Base-by-base conservation (phyloP, 306 rosid species). In the Inga oerstediana region DNA sequence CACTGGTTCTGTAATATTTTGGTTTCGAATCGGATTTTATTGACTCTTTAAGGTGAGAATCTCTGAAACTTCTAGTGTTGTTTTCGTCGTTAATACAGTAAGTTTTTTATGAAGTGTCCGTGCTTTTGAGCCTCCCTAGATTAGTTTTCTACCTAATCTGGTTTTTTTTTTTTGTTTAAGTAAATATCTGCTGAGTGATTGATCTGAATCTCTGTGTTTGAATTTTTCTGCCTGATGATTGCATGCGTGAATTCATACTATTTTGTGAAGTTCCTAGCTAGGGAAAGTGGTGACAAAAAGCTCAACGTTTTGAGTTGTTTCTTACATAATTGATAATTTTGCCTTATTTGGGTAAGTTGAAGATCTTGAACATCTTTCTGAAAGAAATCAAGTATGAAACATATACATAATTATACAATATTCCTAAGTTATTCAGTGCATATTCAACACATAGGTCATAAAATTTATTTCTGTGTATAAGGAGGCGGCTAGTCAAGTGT, bases 31-130 rank as follows among this genome's bases (percentile, higher is more conserved):
- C 82, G 78, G 80, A 48, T n/a, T 56, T 39, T 79, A 48, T n/a
- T 72, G 65, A 41, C 87, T 45, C 13, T 70, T 70, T 6, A 65
- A 68, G 89, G 89, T 82, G 17, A 79, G 87, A 64, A 41, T 82
- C 35, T 71, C 70, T 35, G 8, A n/a, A 58, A 58, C 49, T 74
- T 5, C 77, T 81, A 24, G 14, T 75, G 19, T 17, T 51, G 73
- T 66, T 80, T 82, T 45, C 35, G 11, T 72, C 54, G 7, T 80
- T 81, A 71, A 34, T 48, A 27, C 20, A 74, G 66, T 80, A 73
- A 46, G 41, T 59, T 80, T 72, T 39, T 46, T 30, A 48, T 74
- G 10, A 68, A 45, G 27, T 66, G 27, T 52, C 15, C 56, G 52
- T 71, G 51, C 66, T 78, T 78, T 66, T 59, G 58, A 46, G 46